Percentiles rank a stretch among this genome's conserved stretches.
Evolutionary conservation across 768 basidiomycete species (phyloP).

Genomic region (Rhodotorula graminis): DNA sequence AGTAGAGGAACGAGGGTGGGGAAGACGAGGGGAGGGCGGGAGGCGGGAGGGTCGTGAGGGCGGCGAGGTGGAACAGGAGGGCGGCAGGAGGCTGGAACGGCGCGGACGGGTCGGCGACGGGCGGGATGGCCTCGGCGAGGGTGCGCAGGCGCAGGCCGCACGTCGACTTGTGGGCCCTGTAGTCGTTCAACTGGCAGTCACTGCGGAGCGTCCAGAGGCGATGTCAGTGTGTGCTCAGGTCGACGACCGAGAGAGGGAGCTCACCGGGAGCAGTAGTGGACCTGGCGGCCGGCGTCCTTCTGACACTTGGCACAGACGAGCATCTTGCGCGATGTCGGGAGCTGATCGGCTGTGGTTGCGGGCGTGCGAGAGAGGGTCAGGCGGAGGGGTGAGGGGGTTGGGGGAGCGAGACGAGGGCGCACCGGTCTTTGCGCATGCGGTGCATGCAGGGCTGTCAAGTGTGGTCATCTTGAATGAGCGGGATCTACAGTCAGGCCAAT

Average conservation of each 20-base stretch:
- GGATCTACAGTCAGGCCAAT: no score
- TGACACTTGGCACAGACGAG: conserved; percentile 11
- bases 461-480: neutral
- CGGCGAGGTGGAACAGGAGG: conserved; percentile 27
- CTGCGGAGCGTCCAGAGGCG: neutral
- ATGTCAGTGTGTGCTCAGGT: no score
- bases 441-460: neutral
- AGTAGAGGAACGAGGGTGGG: conserved; percentile 20
- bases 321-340: neutral
- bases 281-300: neutral
- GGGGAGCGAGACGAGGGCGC: neutral
- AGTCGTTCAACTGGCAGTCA: conserved; percentile 3
- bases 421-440: neutral
- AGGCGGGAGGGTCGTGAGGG: conserved; percentile 18
- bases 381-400: neutral
- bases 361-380: neutral
- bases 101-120: neutral
- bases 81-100: conserved; percentile 4
- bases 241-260: neutral
- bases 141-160: conserved; percentile 4
- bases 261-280: conserved; percentile 10
- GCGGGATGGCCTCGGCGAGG: neutral
- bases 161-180: neutral
- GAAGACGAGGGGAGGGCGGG: neutral
- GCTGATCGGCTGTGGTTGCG: neutral